These are phyloP conservation scores for Triangularia setosa DNA, from an alignment of 2,329 filamentous ascomycete species.

Conservation along the genomic window DNA sequence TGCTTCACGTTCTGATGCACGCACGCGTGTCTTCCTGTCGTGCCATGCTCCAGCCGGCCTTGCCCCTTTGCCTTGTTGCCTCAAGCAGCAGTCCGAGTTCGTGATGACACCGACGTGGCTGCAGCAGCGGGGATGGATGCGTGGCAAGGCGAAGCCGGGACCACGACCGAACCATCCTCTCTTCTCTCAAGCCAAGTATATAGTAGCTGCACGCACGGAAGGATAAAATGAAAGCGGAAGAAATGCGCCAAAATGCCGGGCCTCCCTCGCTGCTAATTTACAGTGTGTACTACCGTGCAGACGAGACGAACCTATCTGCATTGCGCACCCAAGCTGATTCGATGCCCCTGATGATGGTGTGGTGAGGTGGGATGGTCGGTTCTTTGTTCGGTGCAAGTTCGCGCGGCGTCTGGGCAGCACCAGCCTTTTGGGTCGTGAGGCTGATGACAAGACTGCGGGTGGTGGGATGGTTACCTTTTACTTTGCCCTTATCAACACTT, in stretches of 20 bases:
- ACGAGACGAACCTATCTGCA: constrained; percentile 4
- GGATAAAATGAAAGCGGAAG: neutral
- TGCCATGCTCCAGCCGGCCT: neutral
- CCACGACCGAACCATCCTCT: neutral
- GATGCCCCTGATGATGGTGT: neutral
- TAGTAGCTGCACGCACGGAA: neutral
- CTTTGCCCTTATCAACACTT: neutral
- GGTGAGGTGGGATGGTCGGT: neutral
- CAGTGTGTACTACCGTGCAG: neutral
- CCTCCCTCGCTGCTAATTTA: neutral
- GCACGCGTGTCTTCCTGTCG: neutral
- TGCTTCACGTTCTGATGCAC: neutral
- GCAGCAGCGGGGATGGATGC: neutral
- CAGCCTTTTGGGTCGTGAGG: constrained; percentile 9
- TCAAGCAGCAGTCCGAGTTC: neutral
- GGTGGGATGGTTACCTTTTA: neutral
- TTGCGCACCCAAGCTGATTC: neutral
- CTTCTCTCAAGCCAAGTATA: neutral
- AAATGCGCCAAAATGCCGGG: neutral
- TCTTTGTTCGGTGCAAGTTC: neutral
- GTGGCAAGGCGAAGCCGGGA: neutral
- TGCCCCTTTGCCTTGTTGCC: neutral
- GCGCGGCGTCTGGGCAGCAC: neutral
- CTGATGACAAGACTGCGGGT: constrained; percentile 1
- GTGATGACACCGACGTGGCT: neutral